Base-by-base conservation (phyloP, 306 rosid genomes). In the Fagus sylvatica region DNA sequence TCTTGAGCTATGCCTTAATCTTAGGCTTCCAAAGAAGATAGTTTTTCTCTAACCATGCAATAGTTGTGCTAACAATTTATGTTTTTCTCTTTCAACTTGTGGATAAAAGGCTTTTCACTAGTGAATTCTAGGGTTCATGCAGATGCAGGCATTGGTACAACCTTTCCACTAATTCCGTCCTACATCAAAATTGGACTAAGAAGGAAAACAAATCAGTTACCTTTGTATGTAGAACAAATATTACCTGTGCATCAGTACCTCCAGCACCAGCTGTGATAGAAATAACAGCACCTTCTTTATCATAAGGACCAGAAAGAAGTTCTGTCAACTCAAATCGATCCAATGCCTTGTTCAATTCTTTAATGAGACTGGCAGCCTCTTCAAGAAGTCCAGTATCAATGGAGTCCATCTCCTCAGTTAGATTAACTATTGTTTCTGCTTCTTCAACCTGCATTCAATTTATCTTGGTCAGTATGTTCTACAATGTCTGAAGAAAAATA, bases 201-300 rank as follows among this genome's bases (percentile, higher is more conserved):
- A 67, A 66, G 72, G 73, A 55, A 69, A 75, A 75, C 69, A 68
- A 53, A 30, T 28, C 10, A 53, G 73, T 4, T 68, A 68, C 82
- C 71, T 75, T 76, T 28, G 6, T 22, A 66, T 54, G 74, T 62
- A 56, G 40, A 56, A 55, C 61, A 74, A 71, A 42, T 70, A 81
- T 75, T 91, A 92, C 97, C 98, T 94, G 98, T 51, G 98, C 98
- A 84, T 94, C 98, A 49, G 97, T 94, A n/a, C 98, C 98, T 57
- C 97, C 98, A 65, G 98, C 97, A 80, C 98, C 98, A 5, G 98
- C 97, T 43, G 97, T 88, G 74, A 94, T 89, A 71, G 86, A 62
- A 80, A 94, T 79, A 78, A 89, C 91, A 82, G 97, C 97, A 40
- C 97, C 97, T 88, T 94, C 97, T 86, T 88, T 94, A 81, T 94